phyloP scores from a whole-genome alignment of 768 basidiomycete species.

The Agaricus blazei region DNA sequence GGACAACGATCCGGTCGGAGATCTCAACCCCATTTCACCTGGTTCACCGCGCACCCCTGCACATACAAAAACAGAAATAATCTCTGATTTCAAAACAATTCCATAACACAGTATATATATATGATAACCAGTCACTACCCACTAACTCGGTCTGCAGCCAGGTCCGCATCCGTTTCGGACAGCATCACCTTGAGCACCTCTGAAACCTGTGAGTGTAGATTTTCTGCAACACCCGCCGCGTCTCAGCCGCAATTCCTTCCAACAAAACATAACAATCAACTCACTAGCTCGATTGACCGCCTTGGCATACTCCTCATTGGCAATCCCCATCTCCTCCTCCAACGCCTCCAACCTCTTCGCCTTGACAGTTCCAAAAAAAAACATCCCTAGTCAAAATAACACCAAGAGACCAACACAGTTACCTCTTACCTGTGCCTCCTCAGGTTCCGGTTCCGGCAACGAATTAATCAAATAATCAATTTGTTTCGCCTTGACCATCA shows the following conservation, averaged over 20 bases:
- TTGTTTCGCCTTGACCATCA: constrained; percentile 85
- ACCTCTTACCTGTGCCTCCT: constrained; percentile 61
- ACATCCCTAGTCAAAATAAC: not conserved
- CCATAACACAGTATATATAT: not conserved
- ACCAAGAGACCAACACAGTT: not conserved
- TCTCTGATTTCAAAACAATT: not conserved
- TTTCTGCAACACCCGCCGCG: constrained; percentile 33
- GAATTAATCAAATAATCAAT: constrained; percentile 81
- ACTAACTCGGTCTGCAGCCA: constrained; percentile 4
- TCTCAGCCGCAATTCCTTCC: not conserved
- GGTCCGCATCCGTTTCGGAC: constrained; percentile 38
- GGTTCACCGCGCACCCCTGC: no score
- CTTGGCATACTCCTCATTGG: constrained; percentile 70
- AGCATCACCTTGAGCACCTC: constrained; percentile 55
- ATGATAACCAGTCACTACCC: not conserved
- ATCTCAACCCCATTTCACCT: no score
- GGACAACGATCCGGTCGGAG: constrained; percentile 7
- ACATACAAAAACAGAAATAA: no score
- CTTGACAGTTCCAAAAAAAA: constrained; percentile 26
- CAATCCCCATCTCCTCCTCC: constrained; percentile 65
- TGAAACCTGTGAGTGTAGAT: constrained; percentile 54
- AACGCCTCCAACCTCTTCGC: constrained; percentile 61
- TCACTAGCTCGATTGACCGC: constrained; percentile 75
- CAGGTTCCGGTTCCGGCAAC: constrained; percentile 72
- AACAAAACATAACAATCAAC: constrained; percentile 20